Conservation (phyloP, 2,329 filamentous ascomycete genomes). For the Ophiostoma sp. region DNA sequence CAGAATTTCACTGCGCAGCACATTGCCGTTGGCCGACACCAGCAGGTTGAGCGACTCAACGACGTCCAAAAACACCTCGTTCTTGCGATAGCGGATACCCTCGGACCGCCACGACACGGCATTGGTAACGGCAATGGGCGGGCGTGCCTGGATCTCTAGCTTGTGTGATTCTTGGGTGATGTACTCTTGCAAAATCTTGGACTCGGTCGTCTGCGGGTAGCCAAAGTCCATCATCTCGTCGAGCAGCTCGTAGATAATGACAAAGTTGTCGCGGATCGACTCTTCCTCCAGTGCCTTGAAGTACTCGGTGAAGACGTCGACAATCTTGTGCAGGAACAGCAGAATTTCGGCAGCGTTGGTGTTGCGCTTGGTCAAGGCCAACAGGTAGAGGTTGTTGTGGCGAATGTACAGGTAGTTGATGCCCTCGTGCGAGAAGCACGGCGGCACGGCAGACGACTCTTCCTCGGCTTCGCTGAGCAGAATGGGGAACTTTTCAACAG, state of each 20-base stretch:
- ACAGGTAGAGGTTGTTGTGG: conserved; percentile 97
- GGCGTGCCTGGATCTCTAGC: conserved; percentile 90
- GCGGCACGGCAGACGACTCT: conserved; percentile 93
- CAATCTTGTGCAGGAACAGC: conserved; percentile 94
- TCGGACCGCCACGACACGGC: conserved; percentile 97
- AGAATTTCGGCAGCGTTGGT: conserved; percentile 98
- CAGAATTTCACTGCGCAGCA: conserved; percentile 90
- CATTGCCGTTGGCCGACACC: conserved; percentile 89
- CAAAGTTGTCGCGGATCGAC: conserved; percentile 98
- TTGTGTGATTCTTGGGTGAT: conserved; percentile 99
- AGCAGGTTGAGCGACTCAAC: conserved; percentile 94
- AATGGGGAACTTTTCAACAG: conserved; percentile 94
- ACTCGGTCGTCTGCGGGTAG: conserved; percentile 96
- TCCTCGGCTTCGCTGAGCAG: conserved; percentile 97
- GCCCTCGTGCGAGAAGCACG: conserved; percentile 96
- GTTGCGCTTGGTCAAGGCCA: conserved; percentile 96
- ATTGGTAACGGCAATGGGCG: conserved; percentile 96
- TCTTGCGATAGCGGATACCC: conserved; percentile 97
- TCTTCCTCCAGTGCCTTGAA: conserved; percentile 99
- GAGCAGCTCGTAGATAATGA: conserved; percentile 96
- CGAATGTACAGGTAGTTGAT: conserved; percentile 99
- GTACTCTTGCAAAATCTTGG: conserved; percentile 97
- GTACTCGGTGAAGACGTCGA: conserved; percentile 99
- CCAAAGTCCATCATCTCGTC: conserved; percentile 99
- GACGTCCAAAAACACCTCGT: conserved; percentile 97